Percentiles rank a stretch among this genome's conserved stretches.
Evolutionary conservation across 1,139 yeast species (phyloP).

Genomic region (Blastobotrys persicus): DNA sequence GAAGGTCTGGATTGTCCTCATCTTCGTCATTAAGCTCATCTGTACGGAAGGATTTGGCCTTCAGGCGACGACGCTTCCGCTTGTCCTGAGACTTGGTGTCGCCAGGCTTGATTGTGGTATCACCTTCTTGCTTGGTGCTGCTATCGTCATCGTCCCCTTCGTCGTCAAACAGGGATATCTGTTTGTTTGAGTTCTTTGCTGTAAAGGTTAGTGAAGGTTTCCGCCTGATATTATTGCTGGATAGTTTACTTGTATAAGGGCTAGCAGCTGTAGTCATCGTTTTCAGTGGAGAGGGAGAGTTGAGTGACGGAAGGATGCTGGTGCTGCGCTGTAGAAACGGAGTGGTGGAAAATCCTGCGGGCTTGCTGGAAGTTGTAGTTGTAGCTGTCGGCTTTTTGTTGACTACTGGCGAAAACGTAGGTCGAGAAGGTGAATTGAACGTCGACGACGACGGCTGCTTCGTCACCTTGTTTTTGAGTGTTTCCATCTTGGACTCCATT

Average conservation of each 20-base stretch:
- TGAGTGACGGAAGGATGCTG: background rate
- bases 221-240: background rate
- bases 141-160: conserved; percentile 18
- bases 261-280: background rate
- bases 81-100: conserved; percentile 11
- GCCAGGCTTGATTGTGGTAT: conserved; percentile 2
- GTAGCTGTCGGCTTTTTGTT: conserved; percentile 5
- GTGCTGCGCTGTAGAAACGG: conserved; percentile 15
- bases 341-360: conserved; percentile 19
- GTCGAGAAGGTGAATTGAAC: conserved; percentile 1
- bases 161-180: conserved; percentile 24
- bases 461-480: conserved; percentile 21
- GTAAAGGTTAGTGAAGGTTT: conserved; percentile 16
- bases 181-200: conserved; percentile 21
- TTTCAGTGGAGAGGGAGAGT: conserved; percentile 2
- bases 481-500: conserved; percentile 23
- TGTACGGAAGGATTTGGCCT: conserved; percentile 18
- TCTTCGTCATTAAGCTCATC: conserved; percentile 19
- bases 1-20: conserved; percentile 24
- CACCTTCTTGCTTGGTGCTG: conserved; percentile 4
- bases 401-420: conserved; percentile 6
- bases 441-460: conserved; percentile 3
- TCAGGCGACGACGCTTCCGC: conserved; percentile 21
- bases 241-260: background rate
- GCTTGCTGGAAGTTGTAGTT: background rate